Conservation (phyloP, 169 alveolate species). For the Perkinsus olseni region DNA sequence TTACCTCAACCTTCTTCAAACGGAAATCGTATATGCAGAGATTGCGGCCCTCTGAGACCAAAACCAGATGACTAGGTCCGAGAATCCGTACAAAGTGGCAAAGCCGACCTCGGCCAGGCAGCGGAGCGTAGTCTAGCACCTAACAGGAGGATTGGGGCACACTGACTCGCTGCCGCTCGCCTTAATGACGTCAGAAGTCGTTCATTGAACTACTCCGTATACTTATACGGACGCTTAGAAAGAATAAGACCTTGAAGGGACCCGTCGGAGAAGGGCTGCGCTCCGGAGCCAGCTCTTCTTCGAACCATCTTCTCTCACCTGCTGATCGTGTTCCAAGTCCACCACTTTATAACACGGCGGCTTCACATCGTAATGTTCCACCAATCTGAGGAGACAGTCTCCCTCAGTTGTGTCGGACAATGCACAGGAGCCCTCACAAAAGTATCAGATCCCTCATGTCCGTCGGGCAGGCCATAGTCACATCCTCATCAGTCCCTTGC, state of each 20-base stretch:
- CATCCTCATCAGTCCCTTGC: background rate
- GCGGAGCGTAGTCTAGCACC: background rate
- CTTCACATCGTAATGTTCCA: background rate
- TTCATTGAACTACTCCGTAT: no score
- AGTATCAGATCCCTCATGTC: background rate
- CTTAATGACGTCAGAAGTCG: no score
- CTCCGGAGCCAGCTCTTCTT: no score
- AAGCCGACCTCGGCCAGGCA: background rate
- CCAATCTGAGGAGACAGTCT: background rate
- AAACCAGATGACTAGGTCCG: background rate
- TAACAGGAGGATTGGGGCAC: no score
- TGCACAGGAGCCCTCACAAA: background rate
- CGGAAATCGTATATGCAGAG: background rate
- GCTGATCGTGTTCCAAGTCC: background rate
- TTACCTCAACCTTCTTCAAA: background rate
- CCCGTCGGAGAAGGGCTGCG: no score
- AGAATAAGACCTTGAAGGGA: no score
- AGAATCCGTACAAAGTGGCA: background rate
- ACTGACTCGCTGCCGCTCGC: no score
- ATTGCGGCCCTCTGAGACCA: background rate
- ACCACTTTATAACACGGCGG: background rate
- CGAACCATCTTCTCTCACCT: background rate
- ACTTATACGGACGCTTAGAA: no score
- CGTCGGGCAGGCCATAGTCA: background rate
- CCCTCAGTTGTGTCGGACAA: no score